phyloP scores from a whole-genome alignment of 2,329 filamentous ascomycete species.

The Penicillium sp. region DNA sequence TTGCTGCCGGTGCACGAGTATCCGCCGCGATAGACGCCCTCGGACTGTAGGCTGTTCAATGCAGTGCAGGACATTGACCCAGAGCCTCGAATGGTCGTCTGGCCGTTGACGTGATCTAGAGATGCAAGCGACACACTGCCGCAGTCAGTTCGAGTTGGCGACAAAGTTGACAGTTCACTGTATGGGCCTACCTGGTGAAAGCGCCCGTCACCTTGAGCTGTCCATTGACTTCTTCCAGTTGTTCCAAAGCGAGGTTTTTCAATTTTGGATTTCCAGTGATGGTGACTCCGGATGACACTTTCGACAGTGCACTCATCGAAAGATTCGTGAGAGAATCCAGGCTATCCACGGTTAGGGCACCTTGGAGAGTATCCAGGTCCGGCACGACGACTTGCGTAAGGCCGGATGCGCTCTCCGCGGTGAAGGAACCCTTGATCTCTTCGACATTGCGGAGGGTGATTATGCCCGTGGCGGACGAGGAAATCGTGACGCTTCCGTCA shows the following conservation, averaged over 20 bases:
- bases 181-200: conserved; percentile 23
- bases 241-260: conserved; percentile 17
- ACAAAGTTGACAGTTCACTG: background rate
- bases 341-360: conserved; percentile 18
- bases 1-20: conserved; percentile 21
- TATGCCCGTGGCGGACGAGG: conserved; percentile 38
- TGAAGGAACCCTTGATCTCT: conserved; percentile 25
- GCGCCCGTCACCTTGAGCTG: conserved; percentile 21
- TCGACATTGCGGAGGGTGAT: conserved; percentile 43
- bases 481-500: conserved; percentile 40
- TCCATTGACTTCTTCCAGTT: conserved; percentile 27
- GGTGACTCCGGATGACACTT: conserved; percentile 18
- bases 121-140: conserved; percentile 26
- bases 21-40: conserved; percentile 15
- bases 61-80: conserved; percentile 24
- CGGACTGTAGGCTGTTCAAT: conserved; percentile 16
- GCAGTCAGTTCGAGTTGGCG: background rate
- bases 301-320: conserved; percentile 17
- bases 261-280: conserved; percentile 24
- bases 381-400: conserved; percentile 18
- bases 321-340: conserved; percentile 22
- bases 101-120: conserved; percentile 24
- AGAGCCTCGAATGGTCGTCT: conserved; percentile 21
- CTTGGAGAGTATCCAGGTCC: conserved; percentile 22
- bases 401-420: conserved; percentile 14